Conservation (phyloP, 2,329 filamentous ascomycete species). For the Xylariaceae sp. region DNA sequence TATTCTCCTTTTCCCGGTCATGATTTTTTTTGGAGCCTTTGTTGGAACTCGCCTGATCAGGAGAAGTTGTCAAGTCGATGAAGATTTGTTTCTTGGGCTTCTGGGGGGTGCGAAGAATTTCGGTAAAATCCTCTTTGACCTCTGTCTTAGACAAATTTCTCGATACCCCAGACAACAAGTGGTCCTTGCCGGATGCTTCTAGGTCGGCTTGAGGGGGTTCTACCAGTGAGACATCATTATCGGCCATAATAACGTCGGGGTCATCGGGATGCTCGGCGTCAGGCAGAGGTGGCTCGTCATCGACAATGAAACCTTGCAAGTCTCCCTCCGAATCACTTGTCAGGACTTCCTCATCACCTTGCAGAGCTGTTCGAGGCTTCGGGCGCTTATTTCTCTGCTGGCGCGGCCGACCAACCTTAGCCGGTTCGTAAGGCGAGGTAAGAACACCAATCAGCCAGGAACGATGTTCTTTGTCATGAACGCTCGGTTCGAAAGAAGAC, state of each 20-base stretch:
- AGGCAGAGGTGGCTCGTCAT: constrained; percentile 27
- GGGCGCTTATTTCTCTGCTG: constrained; percentile 18
- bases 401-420: constrained; percentile 32
- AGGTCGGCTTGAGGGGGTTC: background rate
- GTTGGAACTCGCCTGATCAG: background rate
- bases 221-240: background rate
- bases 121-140: background rate
- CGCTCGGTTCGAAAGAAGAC: constrained; percentile 55
- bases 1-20: background rate
- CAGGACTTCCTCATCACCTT: constrained; percentile 46
- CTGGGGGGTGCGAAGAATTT: constrained; percentile 14
- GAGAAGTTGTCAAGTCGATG: constrained; percentile 24
- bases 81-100: constrained; percentile 10
- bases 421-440: constrained; percentile 37
- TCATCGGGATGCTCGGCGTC: background rate
- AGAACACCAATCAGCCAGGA: constrained; percentile 47
- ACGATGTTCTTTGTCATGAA: constrained; percentile 55
- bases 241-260: background rate
- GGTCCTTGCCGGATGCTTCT: background rate
- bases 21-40: constrained; percentile 4
- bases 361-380: constrained; percentile 17
- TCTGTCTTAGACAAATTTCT: background rate
- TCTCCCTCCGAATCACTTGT: constrained; percentile 47
- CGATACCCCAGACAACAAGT: background rate
- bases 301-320: constrained; percentile 46